These are phyloP conservation scores for Gorgonomyces haynaldii DNA, from an alignment of 192 early-diverging fungal species.

Conservation along the genomic window DNA sequence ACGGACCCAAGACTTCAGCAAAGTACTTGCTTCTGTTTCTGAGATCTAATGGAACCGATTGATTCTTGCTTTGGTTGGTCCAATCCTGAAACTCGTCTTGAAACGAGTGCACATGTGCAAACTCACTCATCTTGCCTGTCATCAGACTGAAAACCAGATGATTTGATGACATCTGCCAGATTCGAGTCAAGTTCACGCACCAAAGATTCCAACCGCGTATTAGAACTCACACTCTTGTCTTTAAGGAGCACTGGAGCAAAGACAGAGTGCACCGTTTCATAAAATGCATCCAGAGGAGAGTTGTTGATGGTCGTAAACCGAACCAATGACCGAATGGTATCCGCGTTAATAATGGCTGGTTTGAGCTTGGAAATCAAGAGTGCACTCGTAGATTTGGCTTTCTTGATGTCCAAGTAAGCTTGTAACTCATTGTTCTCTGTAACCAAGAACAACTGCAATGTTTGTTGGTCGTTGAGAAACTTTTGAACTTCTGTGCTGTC, in stretches of 20 bases:
- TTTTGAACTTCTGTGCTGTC: too few species aligned
- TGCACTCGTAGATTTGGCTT: too few species aligned
- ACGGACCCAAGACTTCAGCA: slow-evolving; percentile 9
- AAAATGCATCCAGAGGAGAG: slow-evolving; percentile 16
- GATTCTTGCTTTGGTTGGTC: slow-evolving; percentile 7
- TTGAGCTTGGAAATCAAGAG: slow-evolving; percentile 4
- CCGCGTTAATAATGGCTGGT: not conserved
- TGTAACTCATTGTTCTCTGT: too few species aligned
- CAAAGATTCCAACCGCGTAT: slow-evolving; percentile 16
- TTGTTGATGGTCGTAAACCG: slow-evolving; percentile 2
- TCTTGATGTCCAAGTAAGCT: too few species aligned
- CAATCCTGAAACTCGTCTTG: slow-evolving; percentile 22
- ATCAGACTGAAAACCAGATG: too few species aligned
- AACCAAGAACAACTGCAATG: not conserved
- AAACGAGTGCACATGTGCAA: slow-evolving; percentile 9
- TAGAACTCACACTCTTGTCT: slow-evolving; percentile 11
- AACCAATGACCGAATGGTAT: not conserved
- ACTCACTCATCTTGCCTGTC: slow-evolving; percentile 3
- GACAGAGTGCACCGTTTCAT: slow-evolving; percentile 19
- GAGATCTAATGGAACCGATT: not conserved
- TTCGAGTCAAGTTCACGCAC: slow-evolving; percentile 24
- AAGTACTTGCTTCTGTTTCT: slow-evolving; percentile 11
- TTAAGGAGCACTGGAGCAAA: slow-evolving; percentile 28
- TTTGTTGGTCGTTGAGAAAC: not conserved
- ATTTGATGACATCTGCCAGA: slow-evolving; percentile 7